Percentiles rank a stretch among this genome's conserved stretches.
phyloP scores from a whole-genome alignment of 495 filamentous ascomycete species.

The Neurospora sp. region DNA sequence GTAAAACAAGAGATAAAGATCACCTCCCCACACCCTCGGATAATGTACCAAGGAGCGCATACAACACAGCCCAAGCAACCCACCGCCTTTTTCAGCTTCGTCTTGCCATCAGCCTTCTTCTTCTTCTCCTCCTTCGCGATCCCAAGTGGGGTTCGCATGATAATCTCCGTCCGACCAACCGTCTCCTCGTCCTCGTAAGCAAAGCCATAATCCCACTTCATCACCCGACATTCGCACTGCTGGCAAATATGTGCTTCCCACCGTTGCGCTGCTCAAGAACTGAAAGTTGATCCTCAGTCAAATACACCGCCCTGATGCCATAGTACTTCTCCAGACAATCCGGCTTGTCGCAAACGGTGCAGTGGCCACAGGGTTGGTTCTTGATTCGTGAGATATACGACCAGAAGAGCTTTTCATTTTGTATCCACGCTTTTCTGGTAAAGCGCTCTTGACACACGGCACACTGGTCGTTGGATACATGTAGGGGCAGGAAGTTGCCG shows the following conservation, averaged over 20 bases:
- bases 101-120: too few relatives aligned
- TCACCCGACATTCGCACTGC: background rate
- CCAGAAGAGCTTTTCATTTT: background rate
- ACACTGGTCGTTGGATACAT: background rate
- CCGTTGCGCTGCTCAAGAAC: background rate
- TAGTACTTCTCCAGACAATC: background rate
- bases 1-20: too few relatives aligned
- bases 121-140: background rate
- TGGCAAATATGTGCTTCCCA: background rate
- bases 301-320: background rate
- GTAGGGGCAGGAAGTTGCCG: fast-evolving
- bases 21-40: background rate
- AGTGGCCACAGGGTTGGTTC: background rate
- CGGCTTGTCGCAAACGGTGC: background rate
- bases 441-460: background rate
- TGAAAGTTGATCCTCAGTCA: background rate
- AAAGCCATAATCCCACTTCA: background rate
- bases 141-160: background rate
- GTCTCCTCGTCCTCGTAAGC: background rate
- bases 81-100: too few relatives aligned
- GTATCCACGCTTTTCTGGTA: background rate
- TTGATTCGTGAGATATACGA: background rate
- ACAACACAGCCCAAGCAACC: background rate
- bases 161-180: background rate
- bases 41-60: background rate